phyloP scores from a whole-genome alignment of 176 grass and related monocot genomes.

The bread wheat (Triticum aestivum) region IWGSC_CS_RefSeq_v2.1 NC_057803.1:646673066-646673565 shows the following conservation, averaged over 20 bases:
- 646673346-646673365: constrained; percentile 59
- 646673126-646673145: background rate
- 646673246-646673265: constrained; percentile 55
- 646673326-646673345: constrained; percentile 64
- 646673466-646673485: constrained; percentile 68
- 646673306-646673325: constrained; percentile 91
- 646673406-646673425: background rate
- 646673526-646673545: too few species aligned
- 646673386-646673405: background rate
- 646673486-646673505: constrained; percentile 12
- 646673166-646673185: background rate
- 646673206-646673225: constrained; percentile 61
- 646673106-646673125: background rate
- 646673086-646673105: too few species aligned
- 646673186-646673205: constrained; percentile 36
- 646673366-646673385: constrained; percentile 25
- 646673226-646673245: constrained; percentile 54
- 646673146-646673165: too few species aligned
- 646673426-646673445: background rate
- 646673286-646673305: constrained; percentile 55
- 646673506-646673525: too few species aligned
- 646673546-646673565: constrained; percentile 21
- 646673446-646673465: constrained; percentile 24
- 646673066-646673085: too few species aligned
- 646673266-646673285: constrained; percentile 72